Base-by-base conservation (phyloP, 1,284 basidiomycete species). In the Microbotryum scabiosae region DNA sequence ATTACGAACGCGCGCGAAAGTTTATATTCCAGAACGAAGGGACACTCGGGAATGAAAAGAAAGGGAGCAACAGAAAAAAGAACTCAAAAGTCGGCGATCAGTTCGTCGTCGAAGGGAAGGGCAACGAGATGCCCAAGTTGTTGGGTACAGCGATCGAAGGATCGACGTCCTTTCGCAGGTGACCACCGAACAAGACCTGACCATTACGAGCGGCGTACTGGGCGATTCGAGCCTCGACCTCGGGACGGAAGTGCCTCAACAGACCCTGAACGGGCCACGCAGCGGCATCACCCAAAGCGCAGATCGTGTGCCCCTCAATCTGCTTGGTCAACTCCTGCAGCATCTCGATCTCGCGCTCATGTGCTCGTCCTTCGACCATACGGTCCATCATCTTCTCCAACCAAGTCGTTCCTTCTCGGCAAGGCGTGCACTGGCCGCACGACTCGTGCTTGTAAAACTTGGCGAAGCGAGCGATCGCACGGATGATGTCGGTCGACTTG, bases 381-480 rank as follows among this genome's bases (percentile, higher is more conserved):
- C 91, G 85, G 74, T 90, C 83, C 91, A 96, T 96, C 88, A 96
- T 94, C 78, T 96, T 94, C 83, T 87, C 89, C 87, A 97, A 90
- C 92, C 92, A 96, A 0, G 90, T 93, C 3, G 92, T 96, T 53
- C 75, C 71, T 57, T 72, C 71, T 59, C 70, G 59, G 52, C 62
- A 65, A 3, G 93, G 93, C 7, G 94, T 97, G 75, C 93, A 98
- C 76, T 97, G 96, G 25, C 96, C 96, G 73, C 94, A 98, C 5
- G 90, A 94, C 76, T 97, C 96, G 79, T 97, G 94, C 78, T 97
- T 96, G 81, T 96, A 96, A 78, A 96, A 94, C 80, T 88, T 84
- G 61, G 91, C 81, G 79, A 97, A 97, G 51, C 93, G 86, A 14
- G 94, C 87, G 70, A 97, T 97, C 63, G 90, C 93, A 53, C 82